phyloP scores from a whole-genome alignment of 2,329 filamentous ascomycete genomes.

The Lachnellula willkommii region DNA sequence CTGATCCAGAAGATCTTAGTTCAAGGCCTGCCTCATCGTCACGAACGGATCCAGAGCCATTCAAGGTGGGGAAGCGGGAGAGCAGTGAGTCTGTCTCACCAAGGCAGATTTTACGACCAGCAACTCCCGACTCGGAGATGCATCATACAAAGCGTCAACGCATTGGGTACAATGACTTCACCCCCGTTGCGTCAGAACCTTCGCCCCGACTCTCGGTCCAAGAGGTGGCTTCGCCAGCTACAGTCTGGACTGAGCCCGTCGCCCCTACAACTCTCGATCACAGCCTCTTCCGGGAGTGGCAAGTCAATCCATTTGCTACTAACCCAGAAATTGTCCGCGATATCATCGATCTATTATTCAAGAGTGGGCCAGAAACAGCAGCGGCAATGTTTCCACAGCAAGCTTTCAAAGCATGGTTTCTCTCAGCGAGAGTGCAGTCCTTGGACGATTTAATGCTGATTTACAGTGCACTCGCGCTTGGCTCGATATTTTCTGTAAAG shows the following conservation, averaged over 20 bases:
- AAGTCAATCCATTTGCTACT: conserved; percentile 46
- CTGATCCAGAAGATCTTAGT: conserved; percentile 27
- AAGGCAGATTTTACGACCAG: conserved; percentile 20
- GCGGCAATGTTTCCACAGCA: conserved; percentile 52
- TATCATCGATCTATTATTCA: conserved; percentile 52
- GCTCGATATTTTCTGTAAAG: conserved; percentile 48
- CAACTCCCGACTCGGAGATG: conserved; percentile 26
- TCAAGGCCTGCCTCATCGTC: conserved; percentile 25
- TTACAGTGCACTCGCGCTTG: conserved; percentile 54
- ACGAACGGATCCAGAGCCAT: conserved; percentile 26
- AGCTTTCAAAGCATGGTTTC: conserved; percentile 51
- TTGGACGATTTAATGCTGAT: conserved; percentile 54
- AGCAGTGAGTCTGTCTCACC: conserved; percentile 26
- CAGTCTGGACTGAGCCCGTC: conserved; percentile 19
- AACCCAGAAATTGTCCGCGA: conserved; percentile 46
- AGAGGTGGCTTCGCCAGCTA: conserved; percentile 20
- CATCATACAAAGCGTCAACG: conserved; percentile 30
- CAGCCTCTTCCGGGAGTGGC: conserved; percentile 22
- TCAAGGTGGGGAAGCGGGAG: conserved; percentile 26
- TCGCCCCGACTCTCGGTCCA: conserved; percentile 24
- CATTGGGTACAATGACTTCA: conserved; percentile 28
- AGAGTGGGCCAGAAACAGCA: conserved; percentile 48
- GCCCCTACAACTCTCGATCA: conserved; percentile 12
- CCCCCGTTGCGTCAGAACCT: conserved; percentile 28
- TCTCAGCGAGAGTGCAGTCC: conserved; percentile 40